Evolutionary conservation across 2,329 filamentous ascomycete genomes (phyloP), one percentile per base, ranked within the genome.

Genomic region (Pyrenophora teres): DNA sequence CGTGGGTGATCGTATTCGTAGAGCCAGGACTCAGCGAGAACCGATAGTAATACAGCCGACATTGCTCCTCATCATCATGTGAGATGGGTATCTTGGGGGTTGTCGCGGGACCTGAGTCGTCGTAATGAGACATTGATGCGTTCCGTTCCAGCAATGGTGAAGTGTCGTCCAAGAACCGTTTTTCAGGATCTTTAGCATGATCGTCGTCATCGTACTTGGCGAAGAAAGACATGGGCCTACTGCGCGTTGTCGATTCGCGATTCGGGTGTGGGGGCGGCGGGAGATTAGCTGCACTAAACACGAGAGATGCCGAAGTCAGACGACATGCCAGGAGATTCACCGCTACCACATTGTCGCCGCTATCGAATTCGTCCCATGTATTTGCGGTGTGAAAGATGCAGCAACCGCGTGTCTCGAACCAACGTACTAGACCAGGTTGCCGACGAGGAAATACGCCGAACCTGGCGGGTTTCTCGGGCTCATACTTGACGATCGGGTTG

Each of bases 321-420:
- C 87, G 82, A 57, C 87, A 89, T 1, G 81, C 83, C 1, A 90
- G 76, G 63, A 90, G 80, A 61, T 86, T 85, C 4, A 89, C 83
- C 0, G 77, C 74, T 13, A 63, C 63, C 0, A 76, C 62, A 51
- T 74, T 53, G 9, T 65, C 63, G 16, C 67, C 58, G 1, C 63
- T 21, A 13, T 71, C 54, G 1, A 69, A 57, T 3, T 80, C 78
- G 45, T 89, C 85, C 87, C 87, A 90, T 1, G 83, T 83, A 59
- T 88, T 89, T 0, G 85, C 87, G 0, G 86, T 88, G 62, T 90
- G 87, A 55, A 89, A 88, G 38, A 90, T 87, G 60, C 85, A 85
- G 61, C 85, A 89, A 5, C 84, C 78, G 9, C 81, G 80, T 0
- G 86, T 88, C 69, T 87, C 81, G 54, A 87, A 89, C 86, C 87